Base-by-base conservation (phyloP, 2,329 filamentous ascomycete genomes). In the Drechslerella dactyloides region DNA sequence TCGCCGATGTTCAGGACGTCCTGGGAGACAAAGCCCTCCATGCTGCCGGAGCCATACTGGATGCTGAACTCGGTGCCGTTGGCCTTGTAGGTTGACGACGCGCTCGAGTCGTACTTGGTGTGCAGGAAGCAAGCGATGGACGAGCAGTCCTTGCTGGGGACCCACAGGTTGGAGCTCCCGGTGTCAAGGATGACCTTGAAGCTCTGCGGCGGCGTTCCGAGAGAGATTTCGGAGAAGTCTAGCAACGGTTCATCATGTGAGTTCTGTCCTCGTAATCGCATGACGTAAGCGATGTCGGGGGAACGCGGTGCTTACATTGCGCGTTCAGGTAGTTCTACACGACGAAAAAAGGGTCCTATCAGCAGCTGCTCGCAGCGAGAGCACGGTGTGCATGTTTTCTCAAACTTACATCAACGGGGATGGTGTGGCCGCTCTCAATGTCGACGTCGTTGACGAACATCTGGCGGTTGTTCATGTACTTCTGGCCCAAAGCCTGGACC, bases 171-270 rank as follows among this genome's bases (percentile, higher is more conserved):
- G 80, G 94, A 97, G 85, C 92, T 97, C 78, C 94, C 94, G 27
- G 94, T 99, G 81, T 99, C 94, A 75, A 99, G 89, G 75, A 99
- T 90, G 76, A 99, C 96, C 86, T 99, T 99, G 88, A 99, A 99
- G 76, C 83, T 85, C 84, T 99, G 94, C 35, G 94, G 89, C 75
- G 94, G 94, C 54, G 89, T 93, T 75, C 94, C 94, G 80, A 99
- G 87, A 77, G 87, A 86, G 80, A 99, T 97, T 81, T 97, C 92
- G 76, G 93, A 96, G 87, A 96, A 99, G 85, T 99, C 93, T 96
- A 75, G 35, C 48, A 52, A 27, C 24, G 50, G 44, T 40, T 40
- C 11, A 60, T 7, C n/a, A 51, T 42, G 54, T 64, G 17, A 70
- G 56, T 35, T 35, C 17, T 51, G 21, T 3, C 27, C 8, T 33